Evolutionary conservation across 768 basidiomycete genomes (phyloP), one percentile per base, ranked within the genome.

Genomic region (Tylopilus vinaceipallidus): DNA sequence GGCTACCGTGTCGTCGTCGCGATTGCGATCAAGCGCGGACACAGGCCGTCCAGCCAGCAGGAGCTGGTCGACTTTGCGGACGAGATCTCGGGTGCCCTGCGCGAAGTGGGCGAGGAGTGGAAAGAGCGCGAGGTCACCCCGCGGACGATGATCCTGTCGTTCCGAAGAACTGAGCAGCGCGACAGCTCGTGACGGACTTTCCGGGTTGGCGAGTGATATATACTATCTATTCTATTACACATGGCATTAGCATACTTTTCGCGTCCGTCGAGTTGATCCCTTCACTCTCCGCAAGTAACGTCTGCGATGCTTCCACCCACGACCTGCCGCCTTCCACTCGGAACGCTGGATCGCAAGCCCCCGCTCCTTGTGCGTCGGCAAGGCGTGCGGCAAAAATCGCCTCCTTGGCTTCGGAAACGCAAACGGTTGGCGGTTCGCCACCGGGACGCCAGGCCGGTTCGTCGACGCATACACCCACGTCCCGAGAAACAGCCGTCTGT

Each of bases 1-100:
- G 86, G 86, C 0, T 65, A 71, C 27, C 70, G 76, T 9, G 79
- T 91, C 49, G 73, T 78, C 47, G 56, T 93, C 23, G 68, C 77
- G 3, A 78, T 86, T 56, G 65, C 71, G 20, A 69, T 72, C 33
- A 90, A 83, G 71, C 72, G 72, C 16, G 58, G 69, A 9, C 72
- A 70, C 42, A 53, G 68, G n/a, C 52, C 64, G 14, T 75, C 78
- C 0, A 49, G 54, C 0, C 59, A 52, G 1, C 34, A 54, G 6
- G 76, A 78, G 50, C 76, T 79, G 76, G 53, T 70, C 24, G 61
- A 64, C 29, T 77, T 76, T 22, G 66, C 81, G 29, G 58, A 75
- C 30, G 71, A 78, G 44, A 68, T 80, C 3, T 56, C 75, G 6
- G 61, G 65, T 0, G 50, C 57, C 13, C 63, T 88, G 38, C 58